A percentile compares a stretch with the other conserved stretches of the same genome.
Conservation (phyloP, 148 eudicot genomes). For the Rhododendron vialii region DNA sequence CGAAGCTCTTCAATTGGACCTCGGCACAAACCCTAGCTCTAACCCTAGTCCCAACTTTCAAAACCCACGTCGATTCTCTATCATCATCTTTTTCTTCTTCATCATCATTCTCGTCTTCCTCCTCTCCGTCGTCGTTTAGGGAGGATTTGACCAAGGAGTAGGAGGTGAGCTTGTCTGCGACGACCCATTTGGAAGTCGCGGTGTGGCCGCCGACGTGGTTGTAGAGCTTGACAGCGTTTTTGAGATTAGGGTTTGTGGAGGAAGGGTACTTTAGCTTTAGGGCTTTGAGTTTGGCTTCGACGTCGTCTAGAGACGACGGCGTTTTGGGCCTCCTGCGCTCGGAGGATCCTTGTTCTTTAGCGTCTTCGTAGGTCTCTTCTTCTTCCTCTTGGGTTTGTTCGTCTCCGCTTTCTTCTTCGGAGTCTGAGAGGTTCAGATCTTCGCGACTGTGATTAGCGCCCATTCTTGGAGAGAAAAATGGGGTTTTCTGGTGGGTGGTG, state of each 20-base stretch:
- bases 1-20: slow-evolving; percentile 51
- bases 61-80: slow-evolving; percentile 28
- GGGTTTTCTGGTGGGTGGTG: neutral
- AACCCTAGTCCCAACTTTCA: slow-evolving; percentile 47
- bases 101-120: slow-evolving; percentile 10
- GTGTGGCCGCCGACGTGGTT: slow-evolving; percentile 53
- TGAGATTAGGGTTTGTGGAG: slow-evolving; percentile 16
- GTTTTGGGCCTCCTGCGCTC: slow-evolving; percentile 23
- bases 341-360: slow-evolving; percentile 23
- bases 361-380: slow-evolving; percentile 28
- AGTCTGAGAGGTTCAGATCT: slow-evolving; percentile 53
- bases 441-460: slow-evolving; percentile 63
- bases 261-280: slow-evolving; percentile 61
- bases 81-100: slow-evolving; percentile 14
- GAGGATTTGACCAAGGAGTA: slow-evolving; percentile 33
- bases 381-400: slow-evolving; percentile 9
- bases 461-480: slow-evolving; percentile 25
- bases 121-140: neutral
- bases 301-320: slow-evolving; percentile 52
- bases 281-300: slow-evolving; percentile 59
- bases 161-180: slow-evolving; percentile 34
- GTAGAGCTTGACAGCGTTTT: slow-evolving; percentile 53
- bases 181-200: slow-evolving; percentile 52
- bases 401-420: slow-evolving; percentile 41
- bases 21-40: slow-evolving; percentile 39